phyloP scores from a whole-genome alignment of 2,329 filamentous ascomycete genomes.

The Epichloe baconii region DNA sequence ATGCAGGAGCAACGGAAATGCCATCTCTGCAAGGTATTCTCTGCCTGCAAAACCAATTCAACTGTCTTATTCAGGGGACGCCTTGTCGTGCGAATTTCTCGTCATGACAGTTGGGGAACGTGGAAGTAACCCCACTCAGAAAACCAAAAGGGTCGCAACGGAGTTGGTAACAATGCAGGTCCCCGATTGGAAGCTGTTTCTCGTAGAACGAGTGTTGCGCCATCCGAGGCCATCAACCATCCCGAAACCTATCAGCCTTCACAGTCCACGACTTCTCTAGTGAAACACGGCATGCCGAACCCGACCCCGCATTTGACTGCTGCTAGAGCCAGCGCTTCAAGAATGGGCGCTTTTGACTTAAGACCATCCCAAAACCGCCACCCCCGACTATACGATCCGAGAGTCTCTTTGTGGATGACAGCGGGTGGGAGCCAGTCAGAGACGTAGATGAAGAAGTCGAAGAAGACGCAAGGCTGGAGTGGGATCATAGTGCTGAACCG shows the following conservation, averaged over 20 bases:
- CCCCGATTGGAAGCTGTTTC: conserved; percentile 35
- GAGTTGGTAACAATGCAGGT: conserved; percentile 17
- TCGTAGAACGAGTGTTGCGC: conserved; percentile 29
- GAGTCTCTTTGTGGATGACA: conserved; percentile 64
- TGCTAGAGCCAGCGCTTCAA: conserved; percentile 22
- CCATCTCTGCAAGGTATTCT: conserved; percentile 57
- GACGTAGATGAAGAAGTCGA: conserved; percentile 49
- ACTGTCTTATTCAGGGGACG: conserved; percentile 55
- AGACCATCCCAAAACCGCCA: conserved; percentile 41
- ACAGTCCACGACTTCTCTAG: not conserved
- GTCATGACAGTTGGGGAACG: conserved; percentile 69
- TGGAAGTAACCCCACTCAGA: conserved; percentile 33
- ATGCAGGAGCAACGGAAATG: conserved; percentile 57
- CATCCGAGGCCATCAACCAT: conserved; percentile 17
- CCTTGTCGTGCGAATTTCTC: conserved; percentile 62
- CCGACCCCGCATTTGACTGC: conserved; percentile 21
- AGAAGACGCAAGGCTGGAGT: conserved; percentile 54
- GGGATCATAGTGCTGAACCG: conserved; percentile 56
- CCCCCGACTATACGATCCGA: conserved; percentile 48
- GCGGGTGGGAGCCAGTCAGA: conserved; percentile 59
- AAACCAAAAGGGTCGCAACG: conserved; percentile 34
- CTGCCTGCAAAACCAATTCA: conserved; percentile 59
- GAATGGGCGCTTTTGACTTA: conserved; percentile 28
- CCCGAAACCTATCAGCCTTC: conserved; percentile 10
- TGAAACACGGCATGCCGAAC: conserved; percentile 10